Base-by-base conservation (phyloP, 768 basidiomycete genomes). In the Agrocybe pediades region DNA sequence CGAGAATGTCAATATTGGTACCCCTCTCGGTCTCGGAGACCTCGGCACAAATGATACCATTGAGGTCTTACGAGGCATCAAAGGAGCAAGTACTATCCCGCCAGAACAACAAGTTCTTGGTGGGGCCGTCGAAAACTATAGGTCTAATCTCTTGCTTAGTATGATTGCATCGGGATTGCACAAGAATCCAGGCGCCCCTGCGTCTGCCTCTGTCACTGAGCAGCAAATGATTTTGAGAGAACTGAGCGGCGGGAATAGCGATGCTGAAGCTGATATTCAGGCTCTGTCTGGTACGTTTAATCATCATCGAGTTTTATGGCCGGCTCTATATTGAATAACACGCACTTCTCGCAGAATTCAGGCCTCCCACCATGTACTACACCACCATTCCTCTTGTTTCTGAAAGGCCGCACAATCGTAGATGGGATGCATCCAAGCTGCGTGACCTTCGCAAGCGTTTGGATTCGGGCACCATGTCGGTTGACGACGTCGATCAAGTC, bases 161-260 rank as follows among this genome's bases (percentile, higher is more conserved):
- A 89, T 94, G 89, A 88, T 95, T 63, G 87, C 81, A 6, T 85
- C 86, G 42, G 89, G 90, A 9, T 73, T 79, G 62, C 88, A 91
- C 61, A 81, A 75, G 46, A 72, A 78, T n/a, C 69, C 80, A 11
- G 79, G 76, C 56, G 71, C 74, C 51, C 71, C 75, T 29, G 89
- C 88, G 83, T 71, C 78, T 25, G 80, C 85, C 8, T 83, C 85
- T 5, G 85, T 95, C 50, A 95, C 92, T 2, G 96, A 98, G 71
- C 92, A 95, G 67, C 95, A 98, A 71, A 92, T 97, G 89, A 88
- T 99, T 58, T 89, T 98, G 89, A 85, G 87, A 65, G 94, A 98
- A 69, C 79, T 99, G 17, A 87, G 90, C 64, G 84, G 77, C 23
- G 88, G 94, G 30, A 80, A 82, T 54, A 68, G 74, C 1, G 90